Evolutionary conservation across 306 rosid genomes (phyloP).

Genomic region (Quercus aquifolioides): DNA sequence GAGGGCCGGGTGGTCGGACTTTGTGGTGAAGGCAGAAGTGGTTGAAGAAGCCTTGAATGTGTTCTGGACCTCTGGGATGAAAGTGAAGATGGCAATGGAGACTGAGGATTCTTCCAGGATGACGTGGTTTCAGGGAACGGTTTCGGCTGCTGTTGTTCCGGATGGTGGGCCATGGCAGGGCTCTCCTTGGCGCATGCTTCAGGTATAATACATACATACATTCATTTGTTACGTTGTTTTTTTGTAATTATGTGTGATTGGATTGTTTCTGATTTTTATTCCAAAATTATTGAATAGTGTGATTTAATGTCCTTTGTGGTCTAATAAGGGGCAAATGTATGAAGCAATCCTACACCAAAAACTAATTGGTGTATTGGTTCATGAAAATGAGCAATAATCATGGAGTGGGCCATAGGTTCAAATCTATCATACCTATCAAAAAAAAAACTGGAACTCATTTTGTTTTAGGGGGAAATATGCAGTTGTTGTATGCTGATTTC

Average conservation of each 20-base stretch:
- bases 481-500: too few species aligned
- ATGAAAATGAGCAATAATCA: too few species aligned
- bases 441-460: too few species aligned
- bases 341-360: too few species aligned
- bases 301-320: too few species aligned
- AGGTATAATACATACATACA: constrained; percentile 29
- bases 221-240: neutral
- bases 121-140: constrained; percentile 63
- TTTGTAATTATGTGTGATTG: neutral
- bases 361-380: too few species aligned
- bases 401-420: too few species aligned
- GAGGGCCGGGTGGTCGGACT: constrained; percentile 52
- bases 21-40: constrained; percentile 58
- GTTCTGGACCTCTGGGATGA: constrained; percentile 48
- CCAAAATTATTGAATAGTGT: too few species aligned
- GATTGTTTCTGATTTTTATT: neutral
- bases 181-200: constrained; percentile 78
- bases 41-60: constrained; percentile 46
- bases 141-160: constrained; percentile 21
- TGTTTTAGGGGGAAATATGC: too few species aligned
- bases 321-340: too few species aligned
- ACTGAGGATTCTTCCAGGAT: constrained; percentile 58
- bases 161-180: constrained; percentile 38
- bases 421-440: too few species aligned
- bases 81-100: constrained; percentile 65